phyloP scores from a whole-genome alignment of 371 early-diverging fungal genomes.

The Phascolomyces articulosus region DNA sequence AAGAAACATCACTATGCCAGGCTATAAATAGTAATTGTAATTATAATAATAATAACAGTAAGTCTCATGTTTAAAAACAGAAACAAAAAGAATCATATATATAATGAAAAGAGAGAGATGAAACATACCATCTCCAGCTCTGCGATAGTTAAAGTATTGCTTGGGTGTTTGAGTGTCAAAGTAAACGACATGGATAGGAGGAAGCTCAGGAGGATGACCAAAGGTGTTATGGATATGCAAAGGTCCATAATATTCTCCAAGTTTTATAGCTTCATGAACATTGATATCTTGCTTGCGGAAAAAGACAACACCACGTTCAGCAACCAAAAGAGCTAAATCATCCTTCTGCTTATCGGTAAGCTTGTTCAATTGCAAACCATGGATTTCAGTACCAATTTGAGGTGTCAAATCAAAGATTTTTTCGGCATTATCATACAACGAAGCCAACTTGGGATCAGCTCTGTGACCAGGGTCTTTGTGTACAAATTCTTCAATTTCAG shows the following conservation, averaged over 20 bases:
- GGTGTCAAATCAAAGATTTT: conserved; percentile 65
- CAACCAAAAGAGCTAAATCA: conserved; percentile 60
- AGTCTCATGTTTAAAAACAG: not conserved
- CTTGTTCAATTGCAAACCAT: conserved; percentile 54
- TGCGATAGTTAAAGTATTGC: conserved; percentile 48
- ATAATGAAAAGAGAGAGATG: too few species aligned
- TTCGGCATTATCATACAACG: conserved; percentile 57
- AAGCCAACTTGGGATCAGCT: conserved; percentile 62
- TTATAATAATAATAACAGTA: not conserved
- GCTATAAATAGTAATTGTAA: too few species aligned
- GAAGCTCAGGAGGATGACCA: conserved; percentile 30
- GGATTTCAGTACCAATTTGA: conserved; percentile 72
- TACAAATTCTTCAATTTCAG: conserved; percentile 33
- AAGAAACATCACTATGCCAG: conserved; percentile 68
- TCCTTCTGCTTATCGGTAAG: conserved; percentile 60
- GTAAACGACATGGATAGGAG: conserved; percentile 28
- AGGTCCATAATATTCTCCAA: conserved; percentile 57
- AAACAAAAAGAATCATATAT: too few species aligned
- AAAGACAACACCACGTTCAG: conserved; percentile 68
- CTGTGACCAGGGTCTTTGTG: conserved; percentile 51
- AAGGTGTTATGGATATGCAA: conserved; percentile 60
- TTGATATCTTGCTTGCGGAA: conserved; percentile 64
- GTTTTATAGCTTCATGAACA: conserved; percentile 50
- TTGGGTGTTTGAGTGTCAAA: conserved; percentile 40
- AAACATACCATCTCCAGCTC: conserved; percentile 43